Percentiles rank a stretch among this genome's conserved stretches.
These are phyloP conservation scores for Neonectria sp. DNA, from an alignment of 2,329 filamentous ascomycete genomes.

Conservation along the genomic window DNA sequence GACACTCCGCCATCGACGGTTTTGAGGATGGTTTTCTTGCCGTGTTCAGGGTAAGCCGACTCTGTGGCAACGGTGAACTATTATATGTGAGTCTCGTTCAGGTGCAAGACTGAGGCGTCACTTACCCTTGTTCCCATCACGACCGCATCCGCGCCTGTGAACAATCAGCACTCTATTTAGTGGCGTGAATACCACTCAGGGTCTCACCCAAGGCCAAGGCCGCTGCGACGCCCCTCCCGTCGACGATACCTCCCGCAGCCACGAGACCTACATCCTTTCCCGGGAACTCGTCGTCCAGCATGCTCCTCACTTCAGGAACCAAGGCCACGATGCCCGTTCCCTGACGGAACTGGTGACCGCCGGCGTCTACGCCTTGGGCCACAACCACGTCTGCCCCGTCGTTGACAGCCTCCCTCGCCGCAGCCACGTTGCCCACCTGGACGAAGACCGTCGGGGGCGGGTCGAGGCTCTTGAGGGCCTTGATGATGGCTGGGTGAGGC, in stretches of 20 bases:
- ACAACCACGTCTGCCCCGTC: constrained; percentile 72
- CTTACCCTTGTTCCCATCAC: constrained; percentile 61
- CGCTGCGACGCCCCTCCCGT: constrained; percentile 69
- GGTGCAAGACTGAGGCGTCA: constrained; percentile 1
- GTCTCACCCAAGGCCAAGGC: constrained; percentile 67
- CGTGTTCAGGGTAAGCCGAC: constrained; percentile 57
- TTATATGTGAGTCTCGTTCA: constrained; percentile 12
- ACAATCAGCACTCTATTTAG: constrained; percentile 26
- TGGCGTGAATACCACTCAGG: neutral
- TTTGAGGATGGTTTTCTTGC: constrained; percentile 58
- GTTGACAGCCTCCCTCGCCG: constrained; percentile 65
- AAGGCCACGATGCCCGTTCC: constrained; percentile 70
- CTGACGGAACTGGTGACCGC: constrained; percentile 72
- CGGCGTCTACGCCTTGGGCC: constrained; percentile 75
- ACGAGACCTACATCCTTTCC: constrained; percentile 59
- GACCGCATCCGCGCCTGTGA: constrained; percentile 58
- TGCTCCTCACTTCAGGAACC: constrained; percentile 69
- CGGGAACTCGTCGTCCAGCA: constrained; percentile 57
- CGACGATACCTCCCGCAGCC: constrained; percentile 73
- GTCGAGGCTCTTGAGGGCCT: constrained; percentile 49
- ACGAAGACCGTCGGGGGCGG: constrained; percentile 67
- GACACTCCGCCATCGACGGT: constrained; percentile 60
- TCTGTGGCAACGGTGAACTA: constrained; percentile 63
- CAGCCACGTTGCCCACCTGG: constrained; percentile 72
- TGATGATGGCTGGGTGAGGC: constrained; percentile 56